Evolutionary conservation across 2,329 filamentous ascomycete genomes (phyloP).

Genomic region (Trichoderma gracile): DNA sequence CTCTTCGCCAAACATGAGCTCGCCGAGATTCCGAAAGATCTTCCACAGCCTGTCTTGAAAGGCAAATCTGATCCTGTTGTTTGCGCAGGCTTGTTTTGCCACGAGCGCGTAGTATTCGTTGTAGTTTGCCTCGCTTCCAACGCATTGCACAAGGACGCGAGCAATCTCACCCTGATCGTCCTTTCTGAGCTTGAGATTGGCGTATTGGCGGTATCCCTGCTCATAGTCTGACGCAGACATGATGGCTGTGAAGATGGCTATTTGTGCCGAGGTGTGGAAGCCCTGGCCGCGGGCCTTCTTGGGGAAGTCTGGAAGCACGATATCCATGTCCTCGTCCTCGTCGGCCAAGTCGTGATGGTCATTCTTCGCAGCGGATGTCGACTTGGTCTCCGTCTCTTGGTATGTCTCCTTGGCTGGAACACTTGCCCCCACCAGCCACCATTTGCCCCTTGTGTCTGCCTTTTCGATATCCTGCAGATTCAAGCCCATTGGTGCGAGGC

Average conservation of each 20-base stretch:
- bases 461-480: conserved; percentile 79
- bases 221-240: conserved; percentile 82
- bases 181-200: conserved; percentile 82
- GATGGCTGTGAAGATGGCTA: conserved; percentile 90
- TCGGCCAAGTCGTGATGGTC: conserved; percentile 37
- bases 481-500: conserved; percentile 78
- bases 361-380: conserved; percentile 29
- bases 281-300: conserved; percentile 77
- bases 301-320: conserved; percentile 63
- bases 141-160: conserved; percentile 83
- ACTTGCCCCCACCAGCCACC: conserved; percentile 98
- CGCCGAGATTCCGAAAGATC: conserved; percentile 81
- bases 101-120: conserved; percentile 94
- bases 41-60: conserved; percentile 89
- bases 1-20: conserved; percentile 68
- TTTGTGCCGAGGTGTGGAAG: conserved; percentile 82
- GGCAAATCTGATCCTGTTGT: conserved; percentile 74
- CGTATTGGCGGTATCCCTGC: conserved; percentile 76
- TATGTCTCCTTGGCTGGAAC: conserved; percentile 55
- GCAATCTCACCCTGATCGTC: conserved; percentile 85
- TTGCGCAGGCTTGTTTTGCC: conserved; percentile 73
- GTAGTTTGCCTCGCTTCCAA: conserved; percentile 77
- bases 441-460: conserved; percentile 86
- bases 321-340: conserved; percentile 48
- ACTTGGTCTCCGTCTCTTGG: conserved; percentile 26